Base-by-base conservation (phyloP, 169 alveolate genomes). In the Cryptosporidium bovis region DNA sequence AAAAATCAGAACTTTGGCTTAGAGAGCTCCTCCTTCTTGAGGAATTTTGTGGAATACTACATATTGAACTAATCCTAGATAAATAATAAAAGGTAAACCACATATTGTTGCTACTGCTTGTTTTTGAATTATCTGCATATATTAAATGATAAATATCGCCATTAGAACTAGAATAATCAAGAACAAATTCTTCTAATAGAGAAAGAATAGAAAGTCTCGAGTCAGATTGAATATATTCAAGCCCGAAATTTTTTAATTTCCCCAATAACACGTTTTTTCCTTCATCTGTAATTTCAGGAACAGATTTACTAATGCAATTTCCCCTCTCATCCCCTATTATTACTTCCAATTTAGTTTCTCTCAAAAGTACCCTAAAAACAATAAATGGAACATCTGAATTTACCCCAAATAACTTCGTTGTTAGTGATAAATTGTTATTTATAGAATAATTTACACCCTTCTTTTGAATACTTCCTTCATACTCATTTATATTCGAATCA, bases 51-150 rank as follows among this genome's bases (percentile, higher is more conserved):
- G 65, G 64, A 31, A 77, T 55, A 36, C 44, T 18, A 50, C 67
- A 69, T 6, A 77, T 40, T 3, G 87, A 62, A 27, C 34, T 77
- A 18, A 16, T 40, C 53, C 44, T 58, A 15, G 31, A 46, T 20
- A 77, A 18, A 46, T 77, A 77, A 44, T 44, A 77, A 16, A 56
- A 56, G 5, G 71, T 77, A 31, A 77, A 77, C 87, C 87, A 77
- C 71, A 56, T 77, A 24, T 71, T 71, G 20, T 60, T 36, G 15
- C 34, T 66, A 8, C 34, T 34, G 15, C 20, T 65, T 4, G n/a
- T 48, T 0, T 34, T 33, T 2, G 69, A 46, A 0, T 77, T 66
- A 44, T 77, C 87, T 51, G 65, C 77, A 36, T 77, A 77, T 12
- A 77, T 77, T 24, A 77, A 18, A 20, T 77, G 87, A 46, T 18